Evolutionary conservation across 2,329 filamentous ascomycete species (phyloP), one percentile per base, ranked within the genome.

Genomic region (Blastomyces emzantsi): DNA sequence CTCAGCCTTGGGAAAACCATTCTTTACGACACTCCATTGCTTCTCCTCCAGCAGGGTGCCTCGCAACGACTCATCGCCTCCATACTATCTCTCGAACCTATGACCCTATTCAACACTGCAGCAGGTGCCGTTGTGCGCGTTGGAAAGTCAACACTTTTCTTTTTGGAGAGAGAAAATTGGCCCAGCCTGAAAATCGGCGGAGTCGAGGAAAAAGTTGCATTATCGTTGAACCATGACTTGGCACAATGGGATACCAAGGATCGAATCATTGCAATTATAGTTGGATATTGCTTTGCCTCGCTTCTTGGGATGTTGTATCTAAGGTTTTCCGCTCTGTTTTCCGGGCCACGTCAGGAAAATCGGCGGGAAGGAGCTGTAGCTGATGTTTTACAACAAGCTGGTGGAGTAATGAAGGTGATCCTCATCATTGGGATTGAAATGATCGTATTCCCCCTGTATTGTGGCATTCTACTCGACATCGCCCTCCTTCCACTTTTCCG

Each of bases 361-460:
- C 81, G 80, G 66, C 76, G 85, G 3, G 92, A 97, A 74, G 89
- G 88, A 30, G 83, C 87, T 8, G 69, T 78, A 64, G 88, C 93
- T 30, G 93, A 97, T 67, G 83, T 87, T 1, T 81, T 99, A 28
- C 88, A 92, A 67, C 95, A 99, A 80, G 94, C 94, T 58, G 95
- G 94, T 52, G 94, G 95, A 17, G 93, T 99, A 11, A 87, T 97
- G 81, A 99, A 99, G 75, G 94, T 99, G 28, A 96, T 99, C 60
- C 79, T 97, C 65, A 97, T 99, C 71, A 99, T 99, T 68, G 94
- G 92, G 67, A 99, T 99, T 70, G 94, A 99, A 78, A 99, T 99
- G 94, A 87, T 99, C 45, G 87, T 92, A 7, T 99, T 99, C 72
- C 94, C 94, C 0, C 81, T 99, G 1, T 99, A 99, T 74, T 99